phyloP scores from a whole-genome alignment of 768 basidiomycete genomes.

The Saitozyma sp. region DNA sequence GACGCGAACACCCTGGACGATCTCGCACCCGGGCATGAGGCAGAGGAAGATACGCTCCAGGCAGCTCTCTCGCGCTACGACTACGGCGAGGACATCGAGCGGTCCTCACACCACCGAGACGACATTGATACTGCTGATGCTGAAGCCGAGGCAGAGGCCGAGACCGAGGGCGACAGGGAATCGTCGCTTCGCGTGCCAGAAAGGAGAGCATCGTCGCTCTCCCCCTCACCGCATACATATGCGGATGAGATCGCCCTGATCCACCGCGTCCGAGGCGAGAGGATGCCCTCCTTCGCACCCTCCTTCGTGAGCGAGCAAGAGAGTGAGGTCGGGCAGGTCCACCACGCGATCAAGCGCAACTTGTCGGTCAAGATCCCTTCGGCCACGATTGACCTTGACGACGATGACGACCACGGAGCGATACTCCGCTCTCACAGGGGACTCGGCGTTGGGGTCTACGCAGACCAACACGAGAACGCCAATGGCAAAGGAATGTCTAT shows the following conservation, averaged over 20 bases:
- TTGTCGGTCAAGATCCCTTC: conserved; percentile 29
- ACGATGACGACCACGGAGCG: neutral
- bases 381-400: conserved; percentile 1
- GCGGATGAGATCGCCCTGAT: too few relatives aligned
- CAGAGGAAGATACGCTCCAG: conserved; percentile 11
- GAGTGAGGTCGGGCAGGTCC: conserved; percentile 39
- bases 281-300: conserved; percentile 20
- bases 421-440: too few relatives aligned
- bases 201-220: too few relatives aligned
- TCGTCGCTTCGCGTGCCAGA: too few relatives aligned
- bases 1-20: conserved; percentile 23
- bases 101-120: neutral
- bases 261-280: conserved; percentile 4
- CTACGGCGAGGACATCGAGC: conserved; percentile 20
- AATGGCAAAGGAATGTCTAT: too few relatives aligned
- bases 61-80: conserved; percentile 13
- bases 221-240: too few relatives aligned
- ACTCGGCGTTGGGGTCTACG: too few relatives aligned
- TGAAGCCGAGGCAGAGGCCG: too few relatives aligned
- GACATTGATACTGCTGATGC: too few relatives aligned
- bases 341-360: conserved; percentile 36
- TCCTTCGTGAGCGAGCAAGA: conserved; percentile 35
- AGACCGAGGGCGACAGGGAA: too few relatives aligned
- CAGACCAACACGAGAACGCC: too few relatives aligned
- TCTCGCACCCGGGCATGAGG: conserved; percentile 13